Conservation (phyloP, 208 protist genomes). For the Crithidia thermophila region DNA sequence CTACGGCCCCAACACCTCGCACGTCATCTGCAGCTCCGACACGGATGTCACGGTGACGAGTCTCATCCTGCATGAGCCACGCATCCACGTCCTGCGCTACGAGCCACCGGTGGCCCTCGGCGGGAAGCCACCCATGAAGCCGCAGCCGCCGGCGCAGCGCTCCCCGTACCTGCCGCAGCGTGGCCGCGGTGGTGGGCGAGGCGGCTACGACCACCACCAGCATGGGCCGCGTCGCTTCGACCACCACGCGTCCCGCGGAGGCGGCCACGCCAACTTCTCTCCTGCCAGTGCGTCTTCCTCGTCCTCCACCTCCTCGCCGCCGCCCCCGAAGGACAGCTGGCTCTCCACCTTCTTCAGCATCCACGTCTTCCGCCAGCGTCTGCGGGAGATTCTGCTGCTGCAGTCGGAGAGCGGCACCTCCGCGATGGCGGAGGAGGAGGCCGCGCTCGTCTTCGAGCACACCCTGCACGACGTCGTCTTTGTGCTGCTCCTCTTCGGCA, state of each 20-base stretch:
- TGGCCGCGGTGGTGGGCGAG: constrained; percentile 11
- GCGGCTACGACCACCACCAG: too few relatives aligned
- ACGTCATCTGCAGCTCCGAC: constrained; percentile 99
- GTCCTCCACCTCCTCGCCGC: background rate
- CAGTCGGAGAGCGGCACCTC: constrained; percentile 7
- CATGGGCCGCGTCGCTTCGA: constrained; percentile 24
- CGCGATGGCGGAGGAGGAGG: constrained; percentile 4
- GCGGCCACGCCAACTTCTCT: background rate
- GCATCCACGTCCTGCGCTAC: constrained; percentile 97
- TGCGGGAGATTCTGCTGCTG: constrained; percentile 51
- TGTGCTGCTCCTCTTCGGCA: constrained; percentile 97
- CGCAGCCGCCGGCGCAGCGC: constrained; percentile 10
- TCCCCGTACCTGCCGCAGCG: constrained; percentile 11
- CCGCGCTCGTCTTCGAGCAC: constrained; percentile 54
- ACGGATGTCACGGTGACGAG: constrained; percentile 98
- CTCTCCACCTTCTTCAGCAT: constrained; percentile 90
- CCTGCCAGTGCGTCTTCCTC: background rate
- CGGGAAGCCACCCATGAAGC: constrained; percentile 33
- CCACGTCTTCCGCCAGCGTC: constrained; percentile 69
- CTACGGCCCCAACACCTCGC: constrained; percentile 98
- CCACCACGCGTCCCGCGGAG: background rate
- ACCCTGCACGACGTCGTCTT: constrained; percentile 98
- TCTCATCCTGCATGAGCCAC: constrained; percentile 97
- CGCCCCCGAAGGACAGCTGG: constrained; percentile 60
- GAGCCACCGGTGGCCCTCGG: constrained; percentile 82